Percentiles rank a stretch among this genome's conserved stretches.
Conservation (phyloP, 495 filamentous ascomycete species). For the Neurospora sp. region DNA sequence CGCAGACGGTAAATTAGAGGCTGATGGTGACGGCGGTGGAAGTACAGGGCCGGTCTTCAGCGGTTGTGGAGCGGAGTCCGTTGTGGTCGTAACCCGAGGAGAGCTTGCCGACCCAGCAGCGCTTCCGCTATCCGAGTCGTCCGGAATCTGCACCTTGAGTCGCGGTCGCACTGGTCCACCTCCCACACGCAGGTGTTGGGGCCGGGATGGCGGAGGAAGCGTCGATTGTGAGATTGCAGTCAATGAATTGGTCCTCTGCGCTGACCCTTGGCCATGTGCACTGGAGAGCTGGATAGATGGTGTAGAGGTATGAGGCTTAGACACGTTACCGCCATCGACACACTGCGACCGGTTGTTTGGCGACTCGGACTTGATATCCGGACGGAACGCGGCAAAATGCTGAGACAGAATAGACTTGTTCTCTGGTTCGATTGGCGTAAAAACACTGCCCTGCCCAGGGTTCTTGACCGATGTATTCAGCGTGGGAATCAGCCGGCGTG, state of each 20-base stretch:
- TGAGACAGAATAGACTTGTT: slow-evolving; percentile 78
- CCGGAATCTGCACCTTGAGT: slow-evolving; percentile 89
- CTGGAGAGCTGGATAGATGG: slow-evolving; percentile 39
- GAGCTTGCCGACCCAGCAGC: slow-evolving; percentile 63
- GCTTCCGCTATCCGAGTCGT: slow-evolving; percentile 76
- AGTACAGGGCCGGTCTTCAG: slow-evolving; percentile 55
- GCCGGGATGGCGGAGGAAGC: slow-evolving; percentile 62
- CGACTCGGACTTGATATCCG: slow-evolving; percentile 35
- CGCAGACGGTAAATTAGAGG: slow-evolving; percentile 75
- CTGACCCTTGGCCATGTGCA: slow-evolving; percentile 27
- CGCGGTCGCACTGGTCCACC: slow-evolving; percentile 59
- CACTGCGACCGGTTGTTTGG: slow-evolving; percentile 48
- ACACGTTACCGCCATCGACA: slow-evolving; percentile 48
- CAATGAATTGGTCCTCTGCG: slow-evolving; percentile 39
- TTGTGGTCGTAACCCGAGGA: slow-evolving; percentile 61
- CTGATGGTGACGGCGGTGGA: slow-evolving; percentile 83
- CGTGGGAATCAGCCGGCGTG: slow-evolving; percentile 25
- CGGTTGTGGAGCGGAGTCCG: slow-evolving; percentile 33
- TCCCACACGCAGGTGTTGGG: slow-evolving; percentile 52
- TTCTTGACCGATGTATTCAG: slow-evolving; percentile 53
- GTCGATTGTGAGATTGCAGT: slow-evolving; percentile 45
- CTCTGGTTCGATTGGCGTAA: slow-evolving; percentile 85
- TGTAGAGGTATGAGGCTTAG: slow-evolving; percentile 38
- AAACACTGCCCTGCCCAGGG: slow-evolving; percentile 78
- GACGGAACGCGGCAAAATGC: slow-evolving; percentile 57